Conservation (phyloP, 495 filamentous ascomycete species). For the Paragyromitra xinjiangensis region DNA sequence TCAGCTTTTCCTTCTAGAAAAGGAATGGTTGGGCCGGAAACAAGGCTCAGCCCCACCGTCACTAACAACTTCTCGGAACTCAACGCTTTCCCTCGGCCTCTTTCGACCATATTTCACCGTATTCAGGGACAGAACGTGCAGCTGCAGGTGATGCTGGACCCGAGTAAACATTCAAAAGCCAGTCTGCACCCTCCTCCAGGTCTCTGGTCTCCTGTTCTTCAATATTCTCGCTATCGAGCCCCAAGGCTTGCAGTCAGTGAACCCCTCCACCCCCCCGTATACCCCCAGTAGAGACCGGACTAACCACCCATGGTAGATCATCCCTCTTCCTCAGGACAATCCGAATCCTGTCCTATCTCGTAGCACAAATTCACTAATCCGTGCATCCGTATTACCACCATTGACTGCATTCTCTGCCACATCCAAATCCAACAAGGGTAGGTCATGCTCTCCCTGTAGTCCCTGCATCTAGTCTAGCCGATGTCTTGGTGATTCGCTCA, state of each 20-base stretch:
- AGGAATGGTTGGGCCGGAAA: slow-evolving; percentile 19
- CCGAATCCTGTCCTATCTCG: slow-evolving; percentile 9
- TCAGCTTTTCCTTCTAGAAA: slow-evolving; percentile 12
- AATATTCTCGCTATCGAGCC: slow-evolving; percentile 26
- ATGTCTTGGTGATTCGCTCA: slow-evolving; percentile 6
- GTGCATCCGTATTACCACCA: slow-evolving; percentile 6
- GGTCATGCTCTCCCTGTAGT: neutral
- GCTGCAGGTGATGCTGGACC: slow-evolving; percentile 40
- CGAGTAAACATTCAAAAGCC: slow-evolving; percentile 49
- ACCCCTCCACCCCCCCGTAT: neutral
- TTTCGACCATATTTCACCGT: neutral
- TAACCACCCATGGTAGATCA: slow-evolving; percentile 6
- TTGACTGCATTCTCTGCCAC: slow-evolving; percentile 5
- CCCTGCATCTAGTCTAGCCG: slow-evolving; percentile 8
- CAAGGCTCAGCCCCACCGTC: slow-evolving; percentile 26
- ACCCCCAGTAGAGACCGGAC: neutral
- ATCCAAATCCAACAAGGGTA: slow-evolving; percentile 21
- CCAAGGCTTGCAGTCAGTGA: slow-evolving; percentile 23
- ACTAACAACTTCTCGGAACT: slow-evolving; percentile 5
- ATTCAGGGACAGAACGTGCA: slow-evolving; percentile 23
- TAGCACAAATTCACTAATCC: slow-evolving; percentile 18
- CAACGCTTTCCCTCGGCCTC: slow-evolving; percentile 40
- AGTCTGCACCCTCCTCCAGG: slow-evolving; percentile 4
- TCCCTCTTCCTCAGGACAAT: neutral
- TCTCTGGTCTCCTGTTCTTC: slow-evolving; percentile 31